Percentiles rank a stretch among this genome's conserved stretches.
Evolutionary conservation across 2,329 filamentous ascomycete species (phyloP).

Genomic region (Dothistroma pini): DNA sequence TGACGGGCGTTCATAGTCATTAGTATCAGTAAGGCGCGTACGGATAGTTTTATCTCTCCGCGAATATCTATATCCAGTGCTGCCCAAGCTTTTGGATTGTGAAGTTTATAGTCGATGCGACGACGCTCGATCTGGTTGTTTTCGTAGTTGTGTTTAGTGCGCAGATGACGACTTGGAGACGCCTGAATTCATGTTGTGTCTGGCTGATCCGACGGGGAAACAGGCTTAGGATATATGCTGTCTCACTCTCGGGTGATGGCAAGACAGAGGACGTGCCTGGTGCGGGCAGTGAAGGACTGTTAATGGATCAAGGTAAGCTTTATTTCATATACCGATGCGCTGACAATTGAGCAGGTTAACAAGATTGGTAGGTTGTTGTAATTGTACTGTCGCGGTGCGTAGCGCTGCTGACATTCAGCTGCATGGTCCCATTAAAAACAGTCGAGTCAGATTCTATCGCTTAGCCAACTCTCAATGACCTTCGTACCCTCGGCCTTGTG

Average conservation of each 20-base stretch:
- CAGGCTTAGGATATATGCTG: no score
- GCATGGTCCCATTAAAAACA: background rate
- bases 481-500: conserved; percentile 35
- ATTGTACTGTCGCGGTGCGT: background rate
- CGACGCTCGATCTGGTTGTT: background rate
- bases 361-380: background rate
- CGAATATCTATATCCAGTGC: background rate
- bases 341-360: background rate
- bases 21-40: background rate
- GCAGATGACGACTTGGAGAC: background rate
- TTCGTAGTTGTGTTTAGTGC: background rate
- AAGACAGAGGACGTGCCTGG: background rate
- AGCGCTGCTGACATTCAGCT: background rate
- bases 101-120: background rate
- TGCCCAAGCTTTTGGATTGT: background rate
- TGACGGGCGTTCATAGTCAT: background rate
- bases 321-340: background rate
- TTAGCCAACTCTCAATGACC: conserved; percentile 40
- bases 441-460: conserved; percentile 33
- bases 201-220: no score
- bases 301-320: background rate
- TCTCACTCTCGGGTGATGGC: background rate
- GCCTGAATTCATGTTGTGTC: background rate
- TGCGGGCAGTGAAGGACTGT: background rate
- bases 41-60: background rate